A percentile compares a stretch with the other conserved stretches of the same genome.
These are phyloP conservation scores for Candida tetrigidarum DNA, from an alignment of 1,139 yeast species.

Conservation along the genomic window DNA sequence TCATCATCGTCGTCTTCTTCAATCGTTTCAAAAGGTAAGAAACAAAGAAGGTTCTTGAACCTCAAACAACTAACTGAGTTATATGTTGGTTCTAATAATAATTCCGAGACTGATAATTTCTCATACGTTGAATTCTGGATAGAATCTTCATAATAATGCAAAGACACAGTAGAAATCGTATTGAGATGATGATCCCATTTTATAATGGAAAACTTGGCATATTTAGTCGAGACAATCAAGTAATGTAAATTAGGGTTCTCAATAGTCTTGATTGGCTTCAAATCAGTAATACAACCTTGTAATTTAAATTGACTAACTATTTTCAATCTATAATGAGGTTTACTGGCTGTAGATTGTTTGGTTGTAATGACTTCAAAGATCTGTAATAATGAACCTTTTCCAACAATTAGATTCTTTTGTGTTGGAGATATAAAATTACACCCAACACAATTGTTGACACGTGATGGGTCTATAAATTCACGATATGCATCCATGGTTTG, in stretches of 20 bases:
- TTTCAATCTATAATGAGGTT: conserved; percentile 43
- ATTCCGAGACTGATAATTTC: conserved; percentile 47
- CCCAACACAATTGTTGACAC: conserved; percentile 64
- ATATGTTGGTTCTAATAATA: conserved; percentile 67
- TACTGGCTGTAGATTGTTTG: conserved; percentile 23
- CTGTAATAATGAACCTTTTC: conserved; percentile 75
- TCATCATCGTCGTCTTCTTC: conserved; percentile 50
- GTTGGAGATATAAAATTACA: conserved; percentile 62
- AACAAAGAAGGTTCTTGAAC: conserved; percentile 72
- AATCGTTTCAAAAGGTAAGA: conserved; percentile 64
- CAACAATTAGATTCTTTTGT: conserved; percentile 62
- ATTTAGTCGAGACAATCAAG: conserved; percentile 67
- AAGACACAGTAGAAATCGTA: conserved; percentile 68
- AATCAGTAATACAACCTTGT: conserved; percentile 69
- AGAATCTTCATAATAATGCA: conserved; percentile 85
- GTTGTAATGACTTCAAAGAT: conserved; percentile 52
- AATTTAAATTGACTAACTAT: conserved; percentile 69
- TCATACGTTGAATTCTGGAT: conserved; percentile 56
- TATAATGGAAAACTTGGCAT: conserved; percentile 78
- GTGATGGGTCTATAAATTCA: conserved; percentile 79
- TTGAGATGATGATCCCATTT: conserved; percentile 65
- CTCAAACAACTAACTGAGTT: conserved; percentile 65
- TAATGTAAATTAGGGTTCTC: conserved; percentile 60
- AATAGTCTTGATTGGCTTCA: conserved; percentile 55
- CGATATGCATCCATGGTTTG: conserved; percentile 76